phyloP scores from a whole-genome alignment of 1,139 yeast genomes.

The Candida labiduridarum region DNA sequence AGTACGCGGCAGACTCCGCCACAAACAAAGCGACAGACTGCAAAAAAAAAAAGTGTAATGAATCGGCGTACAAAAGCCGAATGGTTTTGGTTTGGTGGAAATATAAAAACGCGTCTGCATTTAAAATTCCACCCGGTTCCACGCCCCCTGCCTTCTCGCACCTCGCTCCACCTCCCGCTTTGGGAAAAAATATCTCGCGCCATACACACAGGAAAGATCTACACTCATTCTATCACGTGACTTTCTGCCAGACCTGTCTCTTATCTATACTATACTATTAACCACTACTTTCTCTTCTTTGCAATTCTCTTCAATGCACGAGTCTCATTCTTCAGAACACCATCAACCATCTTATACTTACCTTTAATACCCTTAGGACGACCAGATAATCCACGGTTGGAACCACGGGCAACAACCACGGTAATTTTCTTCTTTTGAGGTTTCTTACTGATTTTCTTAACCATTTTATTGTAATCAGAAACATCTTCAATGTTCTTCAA shows the following conservation, averaged over 20 bases:
- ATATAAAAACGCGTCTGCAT: background rate
- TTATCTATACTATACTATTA: background rate
- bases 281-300: conserved; percentile 55
- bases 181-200: background rate
- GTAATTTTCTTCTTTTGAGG: conserved; percentile 81
- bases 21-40: too few relatives aligned
- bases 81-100: too few relatives aligned
- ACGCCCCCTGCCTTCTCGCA: too few relatives aligned
- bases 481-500: conserved; percentile 86
- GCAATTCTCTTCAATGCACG: conserved; percentile 89
- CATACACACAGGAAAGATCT: too few relatives aligned
- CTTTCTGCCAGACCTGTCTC: too few relatives aligned
- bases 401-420: conserved; percentile 86
- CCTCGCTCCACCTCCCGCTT: background rate
- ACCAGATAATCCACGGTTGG: conserved; percentile 84
- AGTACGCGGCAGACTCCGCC: too few relatives aligned
- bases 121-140: background rate
- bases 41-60: too few relatives aligned
- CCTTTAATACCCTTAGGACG: conserved; percentile 98
- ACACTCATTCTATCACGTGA: too few relatives aligned
- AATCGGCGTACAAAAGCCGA: too few relatives aligned
- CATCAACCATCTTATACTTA: conserved; percentile 98
- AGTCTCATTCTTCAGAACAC: conserved; percentile 95
- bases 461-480: conserved; percentile 81
- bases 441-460: conserved; percentile 76